Evolutionary conservation across 257 asterid genomes (phyloP), one percentile per base, ranked within the genome.

Genomic region (Thymus quinquecostatus): DNA sequence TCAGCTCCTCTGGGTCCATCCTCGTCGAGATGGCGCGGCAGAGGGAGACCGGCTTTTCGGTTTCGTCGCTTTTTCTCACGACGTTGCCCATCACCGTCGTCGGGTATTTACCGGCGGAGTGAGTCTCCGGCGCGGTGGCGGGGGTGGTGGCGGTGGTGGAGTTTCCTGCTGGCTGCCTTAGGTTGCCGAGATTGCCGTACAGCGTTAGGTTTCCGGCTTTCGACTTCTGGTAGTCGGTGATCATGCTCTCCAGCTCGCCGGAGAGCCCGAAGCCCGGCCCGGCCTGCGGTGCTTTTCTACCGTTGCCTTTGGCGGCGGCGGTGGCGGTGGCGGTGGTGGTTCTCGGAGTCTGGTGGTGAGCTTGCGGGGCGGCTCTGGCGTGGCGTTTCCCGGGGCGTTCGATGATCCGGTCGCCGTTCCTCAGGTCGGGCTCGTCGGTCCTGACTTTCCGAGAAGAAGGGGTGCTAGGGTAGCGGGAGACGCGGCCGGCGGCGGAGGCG

Each of bases 1-100:
- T 95, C 78, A 92, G 74, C 68, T 95, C 76, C 77, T 95, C 99
- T 0, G 99, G 99, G 73, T 95, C 98, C 96, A 88, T 95, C 53
- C 95, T 68, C 0, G 97, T 88, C 6, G 99, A 95, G 54, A 92
- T 47, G 47, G 89, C 98, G 68, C 99, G 80, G 76, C 99, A 95
- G 5, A 95, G 85, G 1, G 97, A 83, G 30, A 66, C 77, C 8
- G 85, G 81, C 69, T 85, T 82, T 64, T 44, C 78, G 3, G 83
- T 63, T 69, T 75, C 88, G 13, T 82, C 86, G 0, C 50, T 78
- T 30, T 82, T 83, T 85, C 71, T 87, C 36, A 71, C 87, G 30
- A 81, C 89, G 70, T 82, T 90, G 0, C 91, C 92, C 73, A 77
- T 81, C 7, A 73, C 85, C 49, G 89, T 87, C 0, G 83, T 83